Evolutionary conservation across 139 green algal species (phyloP).

Genomic region (Micromonas commoda): DNA sequence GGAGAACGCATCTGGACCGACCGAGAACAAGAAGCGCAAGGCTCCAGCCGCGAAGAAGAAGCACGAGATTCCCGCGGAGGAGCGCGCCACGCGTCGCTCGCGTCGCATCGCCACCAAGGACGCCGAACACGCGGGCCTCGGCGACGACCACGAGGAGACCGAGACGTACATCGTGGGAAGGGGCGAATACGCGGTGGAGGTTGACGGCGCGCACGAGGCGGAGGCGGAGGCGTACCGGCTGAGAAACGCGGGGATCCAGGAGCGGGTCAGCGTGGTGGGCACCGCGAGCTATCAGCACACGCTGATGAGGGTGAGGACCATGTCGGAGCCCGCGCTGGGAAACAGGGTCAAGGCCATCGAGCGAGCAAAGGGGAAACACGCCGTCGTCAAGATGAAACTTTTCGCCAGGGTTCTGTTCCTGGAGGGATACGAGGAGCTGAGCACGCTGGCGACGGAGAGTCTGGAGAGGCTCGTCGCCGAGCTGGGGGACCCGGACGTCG

Average conservation of each 20-base stretch:
- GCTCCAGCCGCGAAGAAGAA: not conserved
- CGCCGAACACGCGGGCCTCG: not conserved
- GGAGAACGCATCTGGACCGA: too few species aligned
- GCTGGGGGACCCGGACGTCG: slow-evolving; percentile 6
- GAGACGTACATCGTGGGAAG: too few species aligned
- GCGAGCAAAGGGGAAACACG: slow-evolving; percentile 12
- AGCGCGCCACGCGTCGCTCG: not conserved
- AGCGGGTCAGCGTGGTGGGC: not conserved
- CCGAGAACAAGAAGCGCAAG: too few species aligned
- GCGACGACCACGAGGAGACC: not conserved
- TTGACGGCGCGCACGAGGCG: not conserved
- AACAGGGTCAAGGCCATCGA: not conserved
- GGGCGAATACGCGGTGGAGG: not conserved
- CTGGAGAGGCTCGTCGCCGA: not conserved
- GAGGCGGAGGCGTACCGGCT: not conserved
- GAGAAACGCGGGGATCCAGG: not conserved
- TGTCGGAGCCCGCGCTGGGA: not conserved
- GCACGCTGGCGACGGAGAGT: not conserved
- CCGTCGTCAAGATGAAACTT: slow-evolving; percentile 17
- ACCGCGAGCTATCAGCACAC: slow-evolving; percentile 26
- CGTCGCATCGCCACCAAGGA: not conserved
- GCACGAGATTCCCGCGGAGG: not conserved
- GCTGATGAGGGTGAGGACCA: slow-evolving; percentile 18
- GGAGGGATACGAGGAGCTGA: slow-evolving; percentile 13
- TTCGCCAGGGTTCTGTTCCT: slow-evolving; percentile 20